Evolutionary conservation across 257 asterid species (phyloP).

Genomic region (Solanum pennellii): DNA sequence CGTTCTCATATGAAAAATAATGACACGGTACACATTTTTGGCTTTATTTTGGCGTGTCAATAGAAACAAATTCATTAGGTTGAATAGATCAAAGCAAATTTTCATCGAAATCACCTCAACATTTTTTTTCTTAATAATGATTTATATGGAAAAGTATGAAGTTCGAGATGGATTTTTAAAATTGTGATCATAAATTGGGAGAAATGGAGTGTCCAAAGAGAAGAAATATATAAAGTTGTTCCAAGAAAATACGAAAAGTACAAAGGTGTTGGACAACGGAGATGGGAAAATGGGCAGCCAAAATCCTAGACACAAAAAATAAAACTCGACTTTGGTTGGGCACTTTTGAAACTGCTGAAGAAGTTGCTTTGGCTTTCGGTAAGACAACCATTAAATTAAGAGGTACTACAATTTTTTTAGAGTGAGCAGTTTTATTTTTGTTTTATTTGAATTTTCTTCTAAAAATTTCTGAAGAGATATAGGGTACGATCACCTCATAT

Average conservation of each 20-base stretch:
- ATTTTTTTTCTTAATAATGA: too few species aligned
- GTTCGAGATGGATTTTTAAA: not conserved
- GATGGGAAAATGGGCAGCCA: not conserved
- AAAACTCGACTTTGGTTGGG: not conserved
- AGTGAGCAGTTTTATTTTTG: not conserved
- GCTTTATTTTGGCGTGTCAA: too few species aligned
- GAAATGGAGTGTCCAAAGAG: not conserved
- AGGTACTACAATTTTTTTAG: not conserved
- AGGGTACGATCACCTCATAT: not conserved
- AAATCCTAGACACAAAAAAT: too few species aligned
- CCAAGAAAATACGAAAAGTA: not conserved
- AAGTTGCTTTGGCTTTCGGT: not conserved
- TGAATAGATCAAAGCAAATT: too few species aligned
- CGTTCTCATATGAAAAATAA: too few species aligned
- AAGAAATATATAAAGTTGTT: not conserved
- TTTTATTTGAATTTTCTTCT: not conserved
- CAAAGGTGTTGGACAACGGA: not conserved
- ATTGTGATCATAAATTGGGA: not conserved
- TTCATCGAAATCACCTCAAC: too few species aligned
- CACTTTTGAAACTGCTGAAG: not conserved
- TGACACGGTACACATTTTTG: too few species aligned
- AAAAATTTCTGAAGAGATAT: not conserved
- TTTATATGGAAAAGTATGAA: not conserved
- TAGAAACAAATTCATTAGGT: too few species aligned
- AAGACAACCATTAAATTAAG: not conserved